Conservation (phyloP, 192 early-diverging fungal species). For the Cladochytrium replicatum region DNA sequence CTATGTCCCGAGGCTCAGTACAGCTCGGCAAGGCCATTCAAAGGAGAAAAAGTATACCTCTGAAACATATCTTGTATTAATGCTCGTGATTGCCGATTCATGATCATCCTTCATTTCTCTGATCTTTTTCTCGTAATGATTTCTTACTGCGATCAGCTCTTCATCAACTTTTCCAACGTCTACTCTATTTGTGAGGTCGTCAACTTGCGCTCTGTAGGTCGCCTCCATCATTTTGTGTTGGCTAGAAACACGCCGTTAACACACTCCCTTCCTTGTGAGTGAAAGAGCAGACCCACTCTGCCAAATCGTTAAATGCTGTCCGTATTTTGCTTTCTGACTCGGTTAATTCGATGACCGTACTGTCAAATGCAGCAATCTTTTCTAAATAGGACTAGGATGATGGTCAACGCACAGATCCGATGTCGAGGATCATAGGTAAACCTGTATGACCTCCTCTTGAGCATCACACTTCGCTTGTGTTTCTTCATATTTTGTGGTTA, state of each 20-base stretch:
- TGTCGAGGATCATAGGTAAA: constrained; percentile 1
- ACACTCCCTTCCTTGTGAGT: no score
- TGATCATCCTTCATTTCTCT: constrained; percentile 1
- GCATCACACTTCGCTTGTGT: constrained; percentile 20
- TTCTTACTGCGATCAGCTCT: background rate
- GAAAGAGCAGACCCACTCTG: no score
- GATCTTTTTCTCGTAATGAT: constrained; percentile 9
- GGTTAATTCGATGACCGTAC: no score
- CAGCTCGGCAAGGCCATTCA: background rate
- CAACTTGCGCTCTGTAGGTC: background rate
- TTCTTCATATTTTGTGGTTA: constrained; percentile 17
- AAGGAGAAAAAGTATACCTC: background rate
- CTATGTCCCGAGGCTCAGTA: background rate
- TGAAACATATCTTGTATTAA: background rate
- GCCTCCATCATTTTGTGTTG: background rate
- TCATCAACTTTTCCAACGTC: background rate
- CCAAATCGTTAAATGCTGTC: no score
- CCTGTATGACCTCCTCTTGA: constrained; percentile 28
- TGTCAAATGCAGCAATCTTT: constrained; percentile 18
- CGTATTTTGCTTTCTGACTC: no score
- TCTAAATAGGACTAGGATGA: constrained; percentile 15
- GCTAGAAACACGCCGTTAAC: no score
- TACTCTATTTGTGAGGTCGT: background rate
- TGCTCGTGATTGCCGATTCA: background rate
- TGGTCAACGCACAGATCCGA: background rate